These are phyloP conservation scores for Coccomyxa sp. DNA, from an alignment of 139 green algal species.

Conservation along the genomic window DNA sequence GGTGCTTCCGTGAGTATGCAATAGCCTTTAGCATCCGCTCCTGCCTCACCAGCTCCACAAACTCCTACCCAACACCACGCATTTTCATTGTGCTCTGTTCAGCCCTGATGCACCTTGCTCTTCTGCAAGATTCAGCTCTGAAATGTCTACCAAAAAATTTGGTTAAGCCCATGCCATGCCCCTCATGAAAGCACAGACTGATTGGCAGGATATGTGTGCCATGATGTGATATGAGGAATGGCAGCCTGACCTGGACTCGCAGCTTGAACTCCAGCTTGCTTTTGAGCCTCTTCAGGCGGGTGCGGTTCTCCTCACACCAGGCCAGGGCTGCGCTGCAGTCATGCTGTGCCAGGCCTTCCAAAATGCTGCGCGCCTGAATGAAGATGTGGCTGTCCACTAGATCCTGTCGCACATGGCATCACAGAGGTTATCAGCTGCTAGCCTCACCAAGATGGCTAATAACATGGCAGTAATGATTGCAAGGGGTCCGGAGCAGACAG, in stretches of 20 bases:
- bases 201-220: too few species aligned
- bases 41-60: constrained; percentile 84
- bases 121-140: not conserved
- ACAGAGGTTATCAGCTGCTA: too few species aligned
- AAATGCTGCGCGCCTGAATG: constrained; percentile 42
- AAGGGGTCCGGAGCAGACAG: too few species aligned
- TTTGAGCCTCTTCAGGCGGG: constrained; percentile 68
- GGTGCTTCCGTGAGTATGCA: constrained; percentile 66
- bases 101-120: not conserved
- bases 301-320: constrained; percentile 74
- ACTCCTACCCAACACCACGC: constrained; percentile 61
- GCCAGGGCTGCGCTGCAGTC: constrained; percentile 66
- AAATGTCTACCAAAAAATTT: not conserved
- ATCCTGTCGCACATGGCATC: constrained; percentile 15
- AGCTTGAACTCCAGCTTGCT: constrained; percentile 88
- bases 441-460: too few species aligned
- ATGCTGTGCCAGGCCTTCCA: constrained; percentile 51
- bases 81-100: too few species aligned
- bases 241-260: constrained; percentile 44
- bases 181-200: too few species aligned
- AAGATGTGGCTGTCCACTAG: constrained; percentile 83
- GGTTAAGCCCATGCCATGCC: too few species aligned
- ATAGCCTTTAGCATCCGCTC: constrained; percentile 63
- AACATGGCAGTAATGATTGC: too few species aligned
- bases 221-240: too few species aligned